Evolutionary conservation across 352 stramenopile species (phyloP).

Genomic region (Globisporangium acanthophoron): DNA sequence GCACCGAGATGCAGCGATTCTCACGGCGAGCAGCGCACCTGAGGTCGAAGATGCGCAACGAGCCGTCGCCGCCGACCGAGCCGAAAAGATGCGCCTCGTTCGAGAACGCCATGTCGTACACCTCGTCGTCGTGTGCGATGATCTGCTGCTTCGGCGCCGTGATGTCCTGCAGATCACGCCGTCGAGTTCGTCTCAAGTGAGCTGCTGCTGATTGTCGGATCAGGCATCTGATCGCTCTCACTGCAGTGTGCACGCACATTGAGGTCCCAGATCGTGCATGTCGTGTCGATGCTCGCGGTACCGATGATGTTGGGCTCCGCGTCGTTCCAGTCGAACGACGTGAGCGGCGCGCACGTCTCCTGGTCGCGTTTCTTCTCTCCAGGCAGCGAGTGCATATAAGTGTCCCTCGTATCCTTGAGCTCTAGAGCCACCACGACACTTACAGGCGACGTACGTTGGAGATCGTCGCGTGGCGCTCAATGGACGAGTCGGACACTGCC

Average conservation of each 20-base stretch:
- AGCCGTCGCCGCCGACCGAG: constrained; percentile 95
- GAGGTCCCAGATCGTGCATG: constrained; percentile 99
- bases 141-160: constrained; percentile 90
- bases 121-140: constrained; percentile 98
- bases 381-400: neutral
- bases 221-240: too few relatives aligned
- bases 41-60: constrained; percentile 96
- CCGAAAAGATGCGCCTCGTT: constrained; percentile 93
- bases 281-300: constrained; percentile 96
- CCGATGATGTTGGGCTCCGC: constrained; percentile 93
- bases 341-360: constrained; percentile 96
- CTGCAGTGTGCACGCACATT: constrained; percentile 48
- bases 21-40: constrained; percentile 35
- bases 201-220: neutral
- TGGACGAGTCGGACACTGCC: constrained; percentile 66
- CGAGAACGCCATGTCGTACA: constrained; percentile 98
- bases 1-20: neutral
- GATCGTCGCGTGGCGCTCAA: constrained; percentile 70
- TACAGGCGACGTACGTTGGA: constrained; percentile 35
- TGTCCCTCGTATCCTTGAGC: neutral
- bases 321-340: constrained; percentile 99
- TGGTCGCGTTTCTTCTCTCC: constrained; percentile 45
- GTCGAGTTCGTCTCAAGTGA: neutral
- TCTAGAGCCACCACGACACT: neutral
- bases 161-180: constrained; percentile 31